Percentiles rank a stretch among this genome's conserved stretches.
Conservation (phyloP, 257 asterid genomes). For the Solanum pennellii region DNA sequence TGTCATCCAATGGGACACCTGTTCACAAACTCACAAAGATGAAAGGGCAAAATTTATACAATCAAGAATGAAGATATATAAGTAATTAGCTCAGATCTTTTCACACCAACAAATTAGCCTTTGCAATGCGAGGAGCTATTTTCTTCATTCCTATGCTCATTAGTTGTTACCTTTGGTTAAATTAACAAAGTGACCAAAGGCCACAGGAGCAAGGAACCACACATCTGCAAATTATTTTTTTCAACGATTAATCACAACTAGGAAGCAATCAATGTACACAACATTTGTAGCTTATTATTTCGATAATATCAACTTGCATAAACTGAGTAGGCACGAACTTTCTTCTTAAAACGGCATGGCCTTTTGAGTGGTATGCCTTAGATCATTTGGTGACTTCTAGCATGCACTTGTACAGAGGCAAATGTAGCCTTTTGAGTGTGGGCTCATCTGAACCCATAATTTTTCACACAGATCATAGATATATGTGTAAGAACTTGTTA, state of each 20-base stretch:
- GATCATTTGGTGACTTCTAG: not conserved
- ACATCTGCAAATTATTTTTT: not conserved
- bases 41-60: too few relatives aligned
- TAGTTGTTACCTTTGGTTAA: not conserved
- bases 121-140: not conserved
- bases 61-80: too few relatives aligned
- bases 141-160: not conserved
- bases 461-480: not conserved
- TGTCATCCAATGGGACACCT: conserved; percentile 76
- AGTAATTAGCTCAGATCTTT: not conserved
- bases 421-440: not conserved
- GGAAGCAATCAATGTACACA: not conserved
- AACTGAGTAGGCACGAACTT: not conserved
- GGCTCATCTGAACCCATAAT: not conserved
- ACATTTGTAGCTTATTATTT: not conserved
- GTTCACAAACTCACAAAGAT: not conserved
- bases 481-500: not conserved
- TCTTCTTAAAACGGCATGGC: not conserved
- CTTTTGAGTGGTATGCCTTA: not conserved
- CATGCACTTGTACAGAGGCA: not conserved
- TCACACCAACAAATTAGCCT: not conserved
- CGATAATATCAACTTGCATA: not conserved
- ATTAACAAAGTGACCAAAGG: not conserved
- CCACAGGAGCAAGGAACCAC: not conserved
- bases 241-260: not conserved